These are phyloP conservation scores for Oidiodendron maius DNA, from an alignment of 495 filamentous ascomycete species.

Conservation along the genomic window DNA sequence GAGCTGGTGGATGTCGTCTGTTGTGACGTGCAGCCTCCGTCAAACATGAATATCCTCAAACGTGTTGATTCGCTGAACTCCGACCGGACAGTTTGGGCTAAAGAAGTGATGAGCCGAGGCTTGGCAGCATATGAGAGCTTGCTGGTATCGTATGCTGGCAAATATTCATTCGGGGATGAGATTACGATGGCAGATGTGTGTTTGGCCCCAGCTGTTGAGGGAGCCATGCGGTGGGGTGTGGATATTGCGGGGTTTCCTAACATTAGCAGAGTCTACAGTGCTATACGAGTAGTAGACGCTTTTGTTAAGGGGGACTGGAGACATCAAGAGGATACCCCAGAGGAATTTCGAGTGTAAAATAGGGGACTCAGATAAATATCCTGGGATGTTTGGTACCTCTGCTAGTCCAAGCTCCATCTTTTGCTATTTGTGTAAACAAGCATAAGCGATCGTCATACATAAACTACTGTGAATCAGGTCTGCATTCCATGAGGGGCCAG, in stretches of 20 bases:
- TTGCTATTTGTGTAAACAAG: too few species aligned
- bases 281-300: slow-evolving; percentile 30
- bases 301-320: slow-evolving; percentile 40
- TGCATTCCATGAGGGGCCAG: too few species aligned
- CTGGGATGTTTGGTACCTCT: too few species aligned
- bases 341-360: slow-evolving; percentile 39
- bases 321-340: slow-evolving; percentile 42
- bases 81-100: slow-evolving; percentile 19
- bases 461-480: too few species aligned
- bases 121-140: slow-evolving; percentile 41
- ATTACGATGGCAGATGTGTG: slow-evolving; percentile 48
- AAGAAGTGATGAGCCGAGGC: slow-evolving; percentile 20
- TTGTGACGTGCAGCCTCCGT: slow-evolving; percentile 43
- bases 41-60: slow-evolving; percentile 41
- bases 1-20: slow-evolving; percentile 40
- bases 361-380: too few species aligned
- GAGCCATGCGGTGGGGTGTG: slow-evolving; percentile 41
- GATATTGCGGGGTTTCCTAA: slow-evolving; percentile 35
- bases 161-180: slow-evolving; percentile 43
- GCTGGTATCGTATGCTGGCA: slow-evolving; percentile 27
- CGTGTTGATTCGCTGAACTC: slow-evolving; percentile 31
- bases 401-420: too few species aligned
- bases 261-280: slow-evolving; percentile 31
- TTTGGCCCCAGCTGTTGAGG: slow-evolving; percentile 45
- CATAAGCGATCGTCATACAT: too few species aligned